Percentiles rank a stretch among this genome's conserved stretches.
Evolutionary conservation across 2,329 filamentous ascomycete genomes (phyloP).

Genomic region (Hysterium pulicare): DNA sequence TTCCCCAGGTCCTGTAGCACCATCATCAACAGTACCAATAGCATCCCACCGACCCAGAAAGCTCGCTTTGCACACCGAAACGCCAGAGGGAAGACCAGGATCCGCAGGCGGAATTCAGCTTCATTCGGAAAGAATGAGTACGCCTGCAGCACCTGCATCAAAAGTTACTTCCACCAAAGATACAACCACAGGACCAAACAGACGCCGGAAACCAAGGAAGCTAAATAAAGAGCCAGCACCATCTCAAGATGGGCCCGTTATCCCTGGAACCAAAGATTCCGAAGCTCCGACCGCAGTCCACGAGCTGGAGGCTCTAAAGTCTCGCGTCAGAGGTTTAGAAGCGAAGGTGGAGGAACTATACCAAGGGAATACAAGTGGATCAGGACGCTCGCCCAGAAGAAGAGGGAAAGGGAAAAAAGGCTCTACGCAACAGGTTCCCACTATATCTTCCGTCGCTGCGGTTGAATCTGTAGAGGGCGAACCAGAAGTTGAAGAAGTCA

Average conservation of each 20-base stretch:
- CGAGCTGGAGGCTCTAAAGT: slow-evolving; percentile 35
- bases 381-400: slow-evolving; percentile 22
- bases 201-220: slow-evolving; percentile 29
- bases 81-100: slow-evolving; percentile 13
- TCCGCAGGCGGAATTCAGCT: neutral
- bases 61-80: slow-evolving; percentile 8
- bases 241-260: neutral
- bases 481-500: slow-evolving; percentile 8
- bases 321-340: slow-evolving; percentile 32
- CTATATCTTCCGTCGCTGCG: slow-evolving; percentile 5
- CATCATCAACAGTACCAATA: too few relatives aligned
- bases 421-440: slow-evolving; percentile 22
- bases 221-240: slow-evolving; percentile 26
- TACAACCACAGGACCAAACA: slow-evolving; percentile 10
- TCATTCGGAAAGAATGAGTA: neutral
- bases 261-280: neutral
- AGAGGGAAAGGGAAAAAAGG: slow-evolving; percentile 19
- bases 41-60: slow-evolving; percentile 21
- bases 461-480: slow-evolving; percentile 1
- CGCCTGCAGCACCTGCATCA: slow-evolving; percentile 5
- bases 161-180: slow-evolving; percentile 6
- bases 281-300: slow-evolving; percentile 7
- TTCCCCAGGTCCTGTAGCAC: slow-evolving; percentile 24
- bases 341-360: slow-evolving; percentile 37
- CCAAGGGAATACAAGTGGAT: slow-evolving; percentile 9